Conservation (phyloP, 805 yeast genomes). For the Saturnispora besseyi region DNA sequence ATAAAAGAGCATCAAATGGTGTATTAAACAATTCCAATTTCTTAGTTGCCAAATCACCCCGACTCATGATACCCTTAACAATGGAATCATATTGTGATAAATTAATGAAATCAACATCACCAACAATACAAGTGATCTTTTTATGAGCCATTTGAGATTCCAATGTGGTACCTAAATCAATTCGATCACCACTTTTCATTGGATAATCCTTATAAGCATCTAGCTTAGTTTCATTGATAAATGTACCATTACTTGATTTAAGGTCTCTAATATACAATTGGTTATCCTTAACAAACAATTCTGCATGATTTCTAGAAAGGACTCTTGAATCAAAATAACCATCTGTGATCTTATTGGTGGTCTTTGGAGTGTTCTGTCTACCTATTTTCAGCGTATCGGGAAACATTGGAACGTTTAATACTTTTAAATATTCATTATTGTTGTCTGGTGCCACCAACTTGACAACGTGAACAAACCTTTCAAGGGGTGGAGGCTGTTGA, state of each 20-base stretch:
- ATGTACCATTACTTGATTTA: slow-evolving; percentile 92
- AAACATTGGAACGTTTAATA: slow-evolving; percentile 64
- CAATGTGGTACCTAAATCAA: slow-evolving; percentile 92
- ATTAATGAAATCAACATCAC: slow-evolving; percentile 54
- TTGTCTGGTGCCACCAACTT: slow-evolving; percentile 69
- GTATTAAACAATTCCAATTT: slow-evolving; percentile 27
- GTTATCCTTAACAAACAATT: slow-evolving; percentile 59
- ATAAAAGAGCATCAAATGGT: slow-evolving; percentile 29
- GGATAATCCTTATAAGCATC: slow-evolving; percentile 54
- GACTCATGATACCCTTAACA: slow-evolving; percentile 20
- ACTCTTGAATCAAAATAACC: slow-evolving; percentile 95
- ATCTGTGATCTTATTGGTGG: slow-evolving; percentile 57
- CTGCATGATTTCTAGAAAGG: slow-evolving; percentile 89
- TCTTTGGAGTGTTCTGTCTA: slow-evolving; percentile 68
- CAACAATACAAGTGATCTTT: slow-evolving; percentile 78
- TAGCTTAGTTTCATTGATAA: slow-evolving; percentile 67
- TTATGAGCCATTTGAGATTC: slow-evolving; percentile 62
- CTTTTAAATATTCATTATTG: slow-evolving; percentile 56
- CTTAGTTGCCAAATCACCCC: slow-evolving; percentile 21
- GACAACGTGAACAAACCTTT: slow-evolving; percentile 45
- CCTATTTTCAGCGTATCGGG: slow-evolving; percentile 87
- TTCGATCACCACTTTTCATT: slow-evolving; percentile 68
- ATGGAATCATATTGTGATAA: slow-evolving; percentile 25
- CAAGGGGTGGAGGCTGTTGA: background rate
- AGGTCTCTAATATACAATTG: slow-evolving; percentile 70